phyloP scores from a whole-genome alignment of 176 grass and related monocot species.

The Microstegium vimineum region DNA sequence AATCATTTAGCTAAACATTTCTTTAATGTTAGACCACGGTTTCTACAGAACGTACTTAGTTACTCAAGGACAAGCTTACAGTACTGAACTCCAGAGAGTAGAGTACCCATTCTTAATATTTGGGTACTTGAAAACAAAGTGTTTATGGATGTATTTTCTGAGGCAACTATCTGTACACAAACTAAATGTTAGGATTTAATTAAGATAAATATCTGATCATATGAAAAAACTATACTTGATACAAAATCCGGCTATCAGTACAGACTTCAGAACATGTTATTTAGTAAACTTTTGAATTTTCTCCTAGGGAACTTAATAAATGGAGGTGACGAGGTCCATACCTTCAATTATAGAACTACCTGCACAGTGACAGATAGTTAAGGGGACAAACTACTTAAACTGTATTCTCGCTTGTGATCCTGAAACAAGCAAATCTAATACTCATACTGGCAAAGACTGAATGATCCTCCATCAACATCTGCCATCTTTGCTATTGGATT shows the following conservation, averaged over 20 bases:
- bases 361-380: background rate
- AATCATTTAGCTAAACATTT: background rate
- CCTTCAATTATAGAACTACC: background rate
- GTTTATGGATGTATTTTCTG: background rate
- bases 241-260: background rate
- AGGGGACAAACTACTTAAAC: background rate
- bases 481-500: background rate
- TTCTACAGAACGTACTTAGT: background rate
- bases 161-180: background rate
- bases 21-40: background rate
- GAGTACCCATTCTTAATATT: background rate
- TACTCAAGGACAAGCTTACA: background rate
- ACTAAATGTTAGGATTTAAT: background rate
- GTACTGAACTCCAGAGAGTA: background rate
- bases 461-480: background rate
- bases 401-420: background rate
- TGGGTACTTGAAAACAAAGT: background rate
- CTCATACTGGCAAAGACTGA: background rate
- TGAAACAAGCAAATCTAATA: background rate
- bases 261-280: background rate
- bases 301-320: background rate
- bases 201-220: background rate
- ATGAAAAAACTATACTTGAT: background rate
- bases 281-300: background rate
- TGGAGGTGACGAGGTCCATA: background rate